Conservation (phyloP, 2,329 filamentous ascomycete species). For the Chrysoporthe deuterocubensis region DNA sequence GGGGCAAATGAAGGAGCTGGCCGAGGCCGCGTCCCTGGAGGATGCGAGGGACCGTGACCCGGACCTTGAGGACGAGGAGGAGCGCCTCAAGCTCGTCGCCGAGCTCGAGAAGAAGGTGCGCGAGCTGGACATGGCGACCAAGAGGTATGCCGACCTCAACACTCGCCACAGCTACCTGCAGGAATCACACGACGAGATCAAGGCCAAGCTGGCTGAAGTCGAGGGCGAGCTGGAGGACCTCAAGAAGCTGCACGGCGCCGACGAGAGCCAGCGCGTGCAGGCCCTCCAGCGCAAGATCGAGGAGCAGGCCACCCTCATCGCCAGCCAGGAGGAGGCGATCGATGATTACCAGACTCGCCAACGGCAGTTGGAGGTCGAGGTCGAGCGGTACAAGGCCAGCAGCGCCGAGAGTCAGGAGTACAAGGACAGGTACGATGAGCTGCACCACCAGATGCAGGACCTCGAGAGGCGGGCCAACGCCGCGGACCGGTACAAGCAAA, state of each 20-base stretch:
- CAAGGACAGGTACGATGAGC: conserved; percentile 63
- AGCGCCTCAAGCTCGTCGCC: conserved; percentile 54
- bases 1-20: conserved; percentile 44
- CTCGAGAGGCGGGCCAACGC: conserved; percentile 66
- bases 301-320: conserved; percentile 74
- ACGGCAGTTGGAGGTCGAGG: conserved; percentile 52
- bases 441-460: conserved; percentile 62
- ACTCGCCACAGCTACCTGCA: conserved; percentile 64
- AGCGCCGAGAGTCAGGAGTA: conserved; percentile 55
- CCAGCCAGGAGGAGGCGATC: conserved; percentile 68
- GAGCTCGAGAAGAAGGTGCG: conserved; percentile 37
- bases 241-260: conserved; percentile 54
- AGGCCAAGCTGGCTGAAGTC: conserved; percentile 64
- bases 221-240: conserved; percentile 57
- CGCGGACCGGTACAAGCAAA: conserved; percentile 65
- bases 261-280: conserved; percentile 56
- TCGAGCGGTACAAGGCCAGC: conserved; percentile 50
- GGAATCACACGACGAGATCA: conserved; percentile 66
- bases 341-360: conserved; percentile 55
- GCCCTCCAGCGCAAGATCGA: conserved; percentile 61
- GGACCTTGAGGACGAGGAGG: conserved; percentile 61
- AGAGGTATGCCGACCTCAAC: conserved; percentile 62
- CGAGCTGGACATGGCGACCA: conserved; percentile 54
- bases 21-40: conserved; percentile 31
- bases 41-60: conserved; percentile 48